These are phyloP conservation scores for Moricandia moricandioides DNA, from an alignment of 345 rosid species.

Conservation along the genomic window DNA sequence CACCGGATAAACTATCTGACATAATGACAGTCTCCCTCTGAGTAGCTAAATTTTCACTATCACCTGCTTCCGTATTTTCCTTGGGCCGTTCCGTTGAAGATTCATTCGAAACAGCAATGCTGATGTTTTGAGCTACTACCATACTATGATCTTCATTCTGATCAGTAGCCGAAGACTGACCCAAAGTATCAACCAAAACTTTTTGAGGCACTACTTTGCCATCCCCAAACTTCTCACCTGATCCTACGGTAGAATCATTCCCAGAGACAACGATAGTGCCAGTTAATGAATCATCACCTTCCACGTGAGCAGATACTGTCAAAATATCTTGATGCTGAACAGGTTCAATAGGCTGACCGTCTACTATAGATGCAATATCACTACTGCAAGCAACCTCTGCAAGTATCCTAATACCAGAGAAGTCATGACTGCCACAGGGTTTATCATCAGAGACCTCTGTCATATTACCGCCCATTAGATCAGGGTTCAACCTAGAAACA, in stretches of 20 bases:
- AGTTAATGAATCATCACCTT: constrained; percentile 21
- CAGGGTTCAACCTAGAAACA: constrained; percentile 14
- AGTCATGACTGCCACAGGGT: constrained; percentile 40
- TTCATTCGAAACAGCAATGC: constrained; percentile 25
- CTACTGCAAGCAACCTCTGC: constrained; percentile 56
- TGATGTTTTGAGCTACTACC: neutral
- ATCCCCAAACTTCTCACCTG: neutral
- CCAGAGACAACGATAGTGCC: constrained; percentile 10
- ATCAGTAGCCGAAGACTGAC: neutral
- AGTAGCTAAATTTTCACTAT: constrained; percentile 30
- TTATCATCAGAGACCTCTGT: constrained; percentile 15
- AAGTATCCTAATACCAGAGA: constrained; percentile 66
- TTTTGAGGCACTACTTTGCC: neutral
- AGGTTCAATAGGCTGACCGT: neutral
- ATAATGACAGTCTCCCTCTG: constrained; percentile 1
- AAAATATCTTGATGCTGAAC: constrained; percentile 5
- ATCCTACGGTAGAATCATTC: constrained; percentile 22
- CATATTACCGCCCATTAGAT: constrained; percentile 12
- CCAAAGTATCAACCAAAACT: neutral
- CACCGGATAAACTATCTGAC: constrained; percentile 16
- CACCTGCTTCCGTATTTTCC: constrained; percentile 8
- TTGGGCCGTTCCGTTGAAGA: constrained; percentile 23
- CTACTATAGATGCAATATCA: constrained; percentile 18
- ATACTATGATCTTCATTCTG: neutral
- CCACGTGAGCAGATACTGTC: constrained; percentile 3